Evolutionary conservation across 208 protist genomes (phyloP), one percentile per base, ranked within the genome.

Genomic region (Phytomonas sp.): DNA sequence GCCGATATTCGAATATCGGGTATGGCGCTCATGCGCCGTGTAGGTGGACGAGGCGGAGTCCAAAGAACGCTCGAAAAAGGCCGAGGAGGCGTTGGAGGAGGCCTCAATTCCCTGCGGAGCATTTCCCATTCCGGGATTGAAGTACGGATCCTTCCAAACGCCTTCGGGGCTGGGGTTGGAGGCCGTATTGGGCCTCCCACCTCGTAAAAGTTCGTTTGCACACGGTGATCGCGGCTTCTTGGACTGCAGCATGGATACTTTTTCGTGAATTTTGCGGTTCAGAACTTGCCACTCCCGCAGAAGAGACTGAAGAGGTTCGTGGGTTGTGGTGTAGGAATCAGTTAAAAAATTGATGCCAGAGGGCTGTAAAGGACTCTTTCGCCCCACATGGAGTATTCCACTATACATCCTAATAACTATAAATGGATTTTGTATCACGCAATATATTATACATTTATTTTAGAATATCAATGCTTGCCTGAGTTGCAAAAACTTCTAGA

Each of bases 11-110:
- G 79, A 72, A 67, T 84, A 87, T n/a, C 84, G 84, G 31, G 75
- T 79, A 66, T 86, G 84, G 14, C 84, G 72, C 29, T 62, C 60
- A 66, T 82, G 84, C 30, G 75, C 70, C 59, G 72, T 84, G 11
- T 45, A 71, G 2, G 56, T 49, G 11, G 78, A 83, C n/a, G 16
- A 33, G 26, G 60, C 63, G 14, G 73, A 78, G 6, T 23, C 32
- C 26, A 23, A 36, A 19, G 73, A 66, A 37, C 45, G 12, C 40
- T 37, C 63, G 0, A 49, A 23, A 34, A 45, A 61, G 49, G 60
- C 64, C 33, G 8, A 34, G 31, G 45, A 36, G 30, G 56, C 4
- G 26, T 34, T 7, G 19, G 29, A 32, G 29, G 19, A 29, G 29
- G 29, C 10, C 6, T 33, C 45, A 56, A 19, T 56, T 6, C 16